Evolutionary conservation across 768 basidiomycete species (phyloP).

Genomic region (Naganishia onofrii): DNA sequence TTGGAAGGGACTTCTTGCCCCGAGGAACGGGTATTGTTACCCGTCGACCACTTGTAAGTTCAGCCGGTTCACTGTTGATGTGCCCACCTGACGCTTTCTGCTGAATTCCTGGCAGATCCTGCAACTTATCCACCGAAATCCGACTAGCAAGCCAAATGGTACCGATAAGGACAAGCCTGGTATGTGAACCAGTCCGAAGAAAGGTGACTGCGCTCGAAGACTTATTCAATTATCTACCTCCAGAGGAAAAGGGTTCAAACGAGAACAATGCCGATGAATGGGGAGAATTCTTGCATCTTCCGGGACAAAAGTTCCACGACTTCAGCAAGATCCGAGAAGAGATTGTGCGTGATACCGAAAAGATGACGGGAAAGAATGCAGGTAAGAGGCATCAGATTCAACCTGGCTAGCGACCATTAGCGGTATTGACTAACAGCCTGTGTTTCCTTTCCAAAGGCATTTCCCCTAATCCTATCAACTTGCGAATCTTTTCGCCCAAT

Average conservation of each 20-base stretch:
- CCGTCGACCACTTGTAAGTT: constrained; percentile 81
- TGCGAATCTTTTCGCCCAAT: constrained; percentile 94
- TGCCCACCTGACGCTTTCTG: background rate
- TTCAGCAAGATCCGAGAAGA: constrained; percentile 95
- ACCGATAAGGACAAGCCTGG: constrained; percentile 42
- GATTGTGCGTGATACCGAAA: constrained; percentile 93
- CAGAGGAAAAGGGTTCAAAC: constrained; percentile 60
- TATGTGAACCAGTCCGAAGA: constrained; percentile 45
- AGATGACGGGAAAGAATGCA: constrained; percentile 97
- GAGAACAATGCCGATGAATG: constrained; percentile 89
- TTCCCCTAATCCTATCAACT: constrained; percentile 93
- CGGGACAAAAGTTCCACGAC: constrained; percentile 96
- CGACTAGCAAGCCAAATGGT: constrained; percentile 55
- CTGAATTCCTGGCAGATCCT: constrained; percentile 62
- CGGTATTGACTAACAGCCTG: background rate
- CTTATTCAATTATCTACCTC: constrained; percentile 45
- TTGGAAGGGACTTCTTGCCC: constrained; percentile 96
- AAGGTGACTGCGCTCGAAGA: background rate
- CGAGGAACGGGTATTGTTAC: constrained; percentile 99
- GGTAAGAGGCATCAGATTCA: constrained; percentile 45
- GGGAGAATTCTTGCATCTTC: constrained; percentile 95
- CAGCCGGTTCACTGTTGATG: constrained; percentile 21
- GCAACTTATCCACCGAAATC: constrained; percentile 83
- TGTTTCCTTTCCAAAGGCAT: constrained; percentile 61
- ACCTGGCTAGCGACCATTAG: background rate